Base-by-base conservation (phyloP, 768 basidiomycete genomes). In the Termitomyces sp. region DNA sequence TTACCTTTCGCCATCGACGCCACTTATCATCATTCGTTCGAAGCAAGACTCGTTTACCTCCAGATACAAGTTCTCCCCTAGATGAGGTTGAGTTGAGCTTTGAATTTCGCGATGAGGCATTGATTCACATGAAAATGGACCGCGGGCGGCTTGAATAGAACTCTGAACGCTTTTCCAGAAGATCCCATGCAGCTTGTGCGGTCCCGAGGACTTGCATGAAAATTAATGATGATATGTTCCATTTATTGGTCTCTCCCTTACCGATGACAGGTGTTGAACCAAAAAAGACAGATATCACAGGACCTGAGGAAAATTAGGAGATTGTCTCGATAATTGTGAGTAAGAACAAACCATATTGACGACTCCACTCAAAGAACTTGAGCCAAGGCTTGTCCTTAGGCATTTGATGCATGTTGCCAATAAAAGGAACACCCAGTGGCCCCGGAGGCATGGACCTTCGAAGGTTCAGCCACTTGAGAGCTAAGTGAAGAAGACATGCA, bases 111-210 rank as follows among this genome's bases (percentile, higher is more conserved):
- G 6, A 22, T 12, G 22, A 10, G 42, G 32, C 4, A 26, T 9
- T 35, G 11, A 57, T 67, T 48, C 58, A 73, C 72, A 68, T 74
- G 47, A 79, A 71, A 32, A 80, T 71, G 41, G 77, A 75, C 15
- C 74, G 74, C 35, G 77, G 77, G 14, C 79, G 70, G 53, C 74
- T 74, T 3, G 77, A 78, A 51, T 80, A 80, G n/a, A 74, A 72
- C 0, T 73, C 67, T 0, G 76, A 77, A 30, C 77, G 71, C 53
- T 75, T 77, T 55, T 80, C 78, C 24, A 82, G 62, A 9, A 77
- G 66, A 48, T 76, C 76, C 74, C 73, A 76, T 32, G 75, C 75
- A 38, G 73, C 72, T 59, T 76, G 75, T 1, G 77, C 75, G 3
- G 70, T 77, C 5, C 75, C 73, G 44, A 77, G 68, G 14, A 79